phyloP scores from a whole-genome alignment of 148 eudicot species.

The Rheum nobile region DNA sequence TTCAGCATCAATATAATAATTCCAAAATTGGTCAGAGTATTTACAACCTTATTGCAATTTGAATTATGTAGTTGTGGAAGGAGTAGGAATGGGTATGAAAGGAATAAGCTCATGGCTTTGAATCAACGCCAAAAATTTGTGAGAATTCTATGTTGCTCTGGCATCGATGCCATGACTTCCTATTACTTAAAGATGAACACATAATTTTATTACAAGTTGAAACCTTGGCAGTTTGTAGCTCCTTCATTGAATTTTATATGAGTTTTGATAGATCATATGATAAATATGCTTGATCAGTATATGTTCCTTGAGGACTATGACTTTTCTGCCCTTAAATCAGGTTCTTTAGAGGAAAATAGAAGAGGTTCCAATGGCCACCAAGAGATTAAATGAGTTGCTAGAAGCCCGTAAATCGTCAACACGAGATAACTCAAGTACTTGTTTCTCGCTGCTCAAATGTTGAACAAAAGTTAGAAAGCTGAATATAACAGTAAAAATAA shows the following conservation, averaged over 20 bases:
- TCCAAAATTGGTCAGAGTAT: too few species aligned
- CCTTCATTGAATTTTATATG: neutral
- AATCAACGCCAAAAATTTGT: constrained; percentile 99
- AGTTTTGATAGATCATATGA: neutral
- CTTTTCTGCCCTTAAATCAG: constrained; percentile 24
- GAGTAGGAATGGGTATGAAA: constrained; percentile 96
- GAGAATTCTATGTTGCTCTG: constrained; percentile 16
- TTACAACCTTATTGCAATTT: neutral
- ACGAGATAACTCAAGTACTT: constrained; percentile 75
- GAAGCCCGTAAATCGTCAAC: constrained; percentile 84
- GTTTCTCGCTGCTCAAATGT: neutral
- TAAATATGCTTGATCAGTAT: neutral
- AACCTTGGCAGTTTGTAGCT: neutral
- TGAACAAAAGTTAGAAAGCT: neutral
- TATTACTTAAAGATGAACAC: neutral
- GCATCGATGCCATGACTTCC: neutral
- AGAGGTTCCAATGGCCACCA: constrained; percentile 99
- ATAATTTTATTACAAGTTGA: neutral
- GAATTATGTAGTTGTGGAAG: constrained; percentile 47
- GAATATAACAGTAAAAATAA: neutral
- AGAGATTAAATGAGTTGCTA: constrained; percentile 88
- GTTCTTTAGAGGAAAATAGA: constrained; percentile 98
- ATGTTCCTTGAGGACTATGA: neutral
- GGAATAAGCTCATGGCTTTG: constrained; percentile 88
- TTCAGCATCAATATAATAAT: too few species aligned